Evolutionary conservation across 495 filamentous ascomycete species (phyloP), one percentile per base, ranked within the genome.

Genomic region (Penicillium coffeae): DNA sequence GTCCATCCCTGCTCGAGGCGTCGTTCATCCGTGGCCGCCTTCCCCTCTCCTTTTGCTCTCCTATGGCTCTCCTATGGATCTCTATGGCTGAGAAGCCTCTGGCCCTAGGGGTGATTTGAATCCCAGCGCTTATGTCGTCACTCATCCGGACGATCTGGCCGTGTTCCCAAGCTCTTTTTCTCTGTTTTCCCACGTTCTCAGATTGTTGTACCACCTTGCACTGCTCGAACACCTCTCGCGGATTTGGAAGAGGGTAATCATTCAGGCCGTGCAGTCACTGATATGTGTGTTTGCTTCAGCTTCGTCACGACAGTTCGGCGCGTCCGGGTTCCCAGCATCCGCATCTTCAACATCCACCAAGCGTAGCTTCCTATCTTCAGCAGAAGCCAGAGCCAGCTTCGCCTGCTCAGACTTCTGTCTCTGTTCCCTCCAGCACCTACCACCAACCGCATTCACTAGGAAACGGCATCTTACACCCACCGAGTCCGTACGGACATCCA

Each of bases 311-410:
- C 47, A 60, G 48, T 44, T 56, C 60, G 45, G 57, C 50, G 27
- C 63, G 55, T 45, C 56, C 51, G 34, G 53, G 58, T 42, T 49
- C 67, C 38, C 68, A 72, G 32, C 69, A 66, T 30, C 63, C 61
- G 27, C 72, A 74, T 0, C 21, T 64, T 45, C 68, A 73, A 54
- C 82, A 84, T 56, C 77, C 82, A 50, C 73, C 84, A 51, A 74
- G 73, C 67, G 73, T 87, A 60, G 74, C 81, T 50, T 81, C 85
- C 48, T 80, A 30, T 30, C 25, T 22, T 14, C 34, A 80, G 56
- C 82, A 82, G 50, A 82, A 84, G 54, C 83, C 83, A 51, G 68
- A 65, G 38, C 70, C 76, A 36, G 62, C 59, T n/a, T 79, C 78
- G 47, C 76, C 78, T 14, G 62, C 69, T 54, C 70, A 66, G 15